Base-by-base conservation (phyloP, 169 alveolate genomes). In the Eimeria praecox region DNA sequence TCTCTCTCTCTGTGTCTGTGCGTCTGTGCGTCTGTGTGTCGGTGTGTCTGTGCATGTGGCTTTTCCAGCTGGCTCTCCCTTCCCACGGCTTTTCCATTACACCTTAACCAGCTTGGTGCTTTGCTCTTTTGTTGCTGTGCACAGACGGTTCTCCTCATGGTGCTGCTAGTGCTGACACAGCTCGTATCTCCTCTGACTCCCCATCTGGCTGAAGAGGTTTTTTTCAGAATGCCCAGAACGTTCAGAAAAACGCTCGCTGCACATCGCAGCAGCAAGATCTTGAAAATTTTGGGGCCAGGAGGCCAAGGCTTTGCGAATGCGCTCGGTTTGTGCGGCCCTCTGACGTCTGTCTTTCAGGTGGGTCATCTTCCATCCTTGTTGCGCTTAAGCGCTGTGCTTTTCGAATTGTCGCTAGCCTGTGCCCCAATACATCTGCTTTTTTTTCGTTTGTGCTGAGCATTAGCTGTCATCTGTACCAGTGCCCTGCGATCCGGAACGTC, bases 141-240 rank as follows among this genome's bases (percentile, higher is more conserved):
- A 3, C 94, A 93, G 96, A 83, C 96, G 38, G 96, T 93, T 30
- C 96, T 93, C 44, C 88, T 71, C 20, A 56, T 64, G 33, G 35
- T 69, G 33, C 82, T 93, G 38, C 66, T 83, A 40, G 59, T 90
- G 30, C 89, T 93, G 30, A 59, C 71, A 33, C 90, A 44, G 77
- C 90, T 93, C n/a, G 54, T 93, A 49, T 91, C 94, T n/a, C 96
- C 96, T 62, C 59, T 93, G 64, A 80, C 92, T 16, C 96, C 96
- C 27, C 96, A 93, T 46, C 66, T 93, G 88, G 93, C 94, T 35
- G 96, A 93, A 85, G 96, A 93, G 80, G 94, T 78, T 46, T 83
- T 93, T 44, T 80, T 80, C 38, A 88, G 94, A n/a, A 56, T 83
- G 78, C 96, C 96, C 64, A 38, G 46, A n/a, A 75, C 52, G 33